phyloP scores from a whole-genome alignment of 495 filamentous ascomycete genomes.

The Daldinia concentrica region DNA sequence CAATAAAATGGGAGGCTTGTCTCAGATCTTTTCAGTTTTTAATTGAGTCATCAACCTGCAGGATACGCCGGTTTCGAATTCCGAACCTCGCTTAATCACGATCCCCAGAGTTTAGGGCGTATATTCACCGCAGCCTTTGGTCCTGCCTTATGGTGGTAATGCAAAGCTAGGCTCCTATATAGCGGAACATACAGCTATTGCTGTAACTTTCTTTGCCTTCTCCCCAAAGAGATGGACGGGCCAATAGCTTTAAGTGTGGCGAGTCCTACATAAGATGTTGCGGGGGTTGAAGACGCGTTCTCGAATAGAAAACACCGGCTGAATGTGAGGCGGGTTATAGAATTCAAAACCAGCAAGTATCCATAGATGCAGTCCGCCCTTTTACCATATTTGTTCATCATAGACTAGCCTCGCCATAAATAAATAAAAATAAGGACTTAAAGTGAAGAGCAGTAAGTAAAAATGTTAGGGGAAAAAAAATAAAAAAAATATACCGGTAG shows the following conservation, averaged over 20 bases:
- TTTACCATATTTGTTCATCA: slow-evolving; percentile 71
- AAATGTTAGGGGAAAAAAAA: no score
- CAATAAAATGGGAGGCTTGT: slow-evolving; percentile 38
- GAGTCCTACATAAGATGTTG: slow-evolving; percentile 11
- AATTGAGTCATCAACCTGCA: slow-evolving; percentile 54
- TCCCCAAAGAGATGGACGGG: slow-evolving; percentile 16
- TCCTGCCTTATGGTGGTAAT: slow-evolving; percentile 45
- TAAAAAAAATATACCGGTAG: slow-evolving; percentile 23
- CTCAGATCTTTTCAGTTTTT: slow-evolving; percentile 68
- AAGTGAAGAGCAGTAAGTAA: background rate
- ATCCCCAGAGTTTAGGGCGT: slow-evolving; percentile 9
- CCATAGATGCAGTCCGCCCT: slow-evolving; percentile 64
- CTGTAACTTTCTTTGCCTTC: slow-evolving; percentile 45
- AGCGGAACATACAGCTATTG: slow-evolving; percentile 47
- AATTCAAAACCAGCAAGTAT: slow-evolving; percentile 50
- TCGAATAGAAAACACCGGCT: slow-evolving; percentile 34
- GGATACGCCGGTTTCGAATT: slow-evolving; percentile 51
- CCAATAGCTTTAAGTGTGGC: slow-evolving; percentile 22
- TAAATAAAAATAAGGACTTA: background rate
- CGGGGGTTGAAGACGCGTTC: slow-evolving; percentile 29
- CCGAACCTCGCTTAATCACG: slow-evolving; percentile 20
- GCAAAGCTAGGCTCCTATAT: slow-evolving; percentile 51
- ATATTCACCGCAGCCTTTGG: slow-evolving; percentile 62
- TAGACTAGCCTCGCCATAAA: slow-evolving; percentile 47
- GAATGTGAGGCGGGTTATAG: slow-evolving; percentile 36